These are phyloP conservation scores for Calonectria crousiana DNA, from an alignment of 2,329 filamentous ascomycete genomes.

Conservation along the genomic window DNA sequence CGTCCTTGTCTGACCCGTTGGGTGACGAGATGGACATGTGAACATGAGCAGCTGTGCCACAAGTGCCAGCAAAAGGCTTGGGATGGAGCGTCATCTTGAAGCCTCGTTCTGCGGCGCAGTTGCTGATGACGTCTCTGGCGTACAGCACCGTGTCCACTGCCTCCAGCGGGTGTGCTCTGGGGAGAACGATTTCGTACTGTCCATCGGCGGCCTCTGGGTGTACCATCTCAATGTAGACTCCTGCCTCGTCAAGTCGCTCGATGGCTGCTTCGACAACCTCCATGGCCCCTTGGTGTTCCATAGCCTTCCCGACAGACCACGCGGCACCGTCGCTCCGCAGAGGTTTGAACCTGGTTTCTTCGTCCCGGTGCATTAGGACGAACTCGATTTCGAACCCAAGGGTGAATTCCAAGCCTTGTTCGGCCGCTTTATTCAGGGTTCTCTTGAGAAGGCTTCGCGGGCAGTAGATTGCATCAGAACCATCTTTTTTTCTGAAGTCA, in stretches of 20 bases:
- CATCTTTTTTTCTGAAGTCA: conserved; percentile 71
- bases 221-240: conserved; percentile 77
- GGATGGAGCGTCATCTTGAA: conserved; percentile 80
- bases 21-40: conserved; percentile 75
- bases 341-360: conserved; percentile 51
- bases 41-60: conserved; percentile 76
- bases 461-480: conserved; percentile 63
- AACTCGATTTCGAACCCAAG: conserved; percentile 89
- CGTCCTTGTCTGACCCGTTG: conserved; percentile 51
- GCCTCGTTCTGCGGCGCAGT: conserved; percentile 71
- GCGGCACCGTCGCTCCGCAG: conserved; percentile 74
- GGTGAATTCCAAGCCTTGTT: conserved; percentile 68
- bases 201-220: conserved; percentile 80
- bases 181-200: conserved; percentile 83
- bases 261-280: conserved; percentile 76
- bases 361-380: conserved; percentile 70
- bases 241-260: conserved; percentile 68
- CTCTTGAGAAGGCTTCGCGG: conserved; percentile 73
- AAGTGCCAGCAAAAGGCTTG: conserved; percentile 69
- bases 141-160: conserved; percentile 81
- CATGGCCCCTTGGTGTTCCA: conserved; percentile 68
- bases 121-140: conserved; percentile 76
- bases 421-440: conserved; percentile 63
- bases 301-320: conserved; percentile 75
- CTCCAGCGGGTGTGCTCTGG: conserved; percentile 70